phyloP scores from a whole-genome alignment of 257 asterid species.

The Apocynum venetum region DNA sequence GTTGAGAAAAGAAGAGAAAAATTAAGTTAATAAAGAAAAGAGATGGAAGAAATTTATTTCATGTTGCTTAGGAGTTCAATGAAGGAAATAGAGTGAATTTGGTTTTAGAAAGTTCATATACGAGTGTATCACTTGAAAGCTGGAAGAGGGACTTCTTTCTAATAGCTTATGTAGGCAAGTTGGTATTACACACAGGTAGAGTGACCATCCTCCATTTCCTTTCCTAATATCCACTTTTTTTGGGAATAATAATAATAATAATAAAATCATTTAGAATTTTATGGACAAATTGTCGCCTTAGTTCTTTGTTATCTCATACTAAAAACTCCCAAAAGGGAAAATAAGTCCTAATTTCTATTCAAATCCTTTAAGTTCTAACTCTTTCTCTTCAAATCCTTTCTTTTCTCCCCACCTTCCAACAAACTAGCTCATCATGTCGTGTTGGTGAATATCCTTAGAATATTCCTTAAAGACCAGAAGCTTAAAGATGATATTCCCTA shows the following conservation, averaged over 20 bases:
- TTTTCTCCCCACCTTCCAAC: no score
- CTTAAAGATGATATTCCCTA: neutral
- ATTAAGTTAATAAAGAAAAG: neutral
- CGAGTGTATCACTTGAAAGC: neutral
- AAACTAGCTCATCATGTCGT: no score
- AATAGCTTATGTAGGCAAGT: neutral
- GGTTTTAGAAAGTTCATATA: neutral
- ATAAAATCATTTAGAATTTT: neutral
- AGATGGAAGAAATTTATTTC: neutral
- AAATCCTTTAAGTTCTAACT: neutral
- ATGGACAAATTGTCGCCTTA: neutral
- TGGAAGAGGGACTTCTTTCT: neutral
- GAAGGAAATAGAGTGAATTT: neutral
- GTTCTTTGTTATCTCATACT: neutral
- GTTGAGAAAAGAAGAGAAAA: neutral
- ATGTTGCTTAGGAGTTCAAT: neutral
- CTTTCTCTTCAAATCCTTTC: no score
- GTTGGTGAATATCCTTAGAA: no score
- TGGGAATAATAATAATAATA: neutral
- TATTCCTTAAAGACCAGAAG: neutral
- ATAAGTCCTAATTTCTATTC: neutral
- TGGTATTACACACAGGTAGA: neutral
- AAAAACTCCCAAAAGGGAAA: neutral
- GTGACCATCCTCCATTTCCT: neutral
- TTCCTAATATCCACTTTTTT: slow-evolving; percentile 1